Conservation (phyloP, 768 basidiomycete species). For the Hirschioporus abietinus region DNA sequence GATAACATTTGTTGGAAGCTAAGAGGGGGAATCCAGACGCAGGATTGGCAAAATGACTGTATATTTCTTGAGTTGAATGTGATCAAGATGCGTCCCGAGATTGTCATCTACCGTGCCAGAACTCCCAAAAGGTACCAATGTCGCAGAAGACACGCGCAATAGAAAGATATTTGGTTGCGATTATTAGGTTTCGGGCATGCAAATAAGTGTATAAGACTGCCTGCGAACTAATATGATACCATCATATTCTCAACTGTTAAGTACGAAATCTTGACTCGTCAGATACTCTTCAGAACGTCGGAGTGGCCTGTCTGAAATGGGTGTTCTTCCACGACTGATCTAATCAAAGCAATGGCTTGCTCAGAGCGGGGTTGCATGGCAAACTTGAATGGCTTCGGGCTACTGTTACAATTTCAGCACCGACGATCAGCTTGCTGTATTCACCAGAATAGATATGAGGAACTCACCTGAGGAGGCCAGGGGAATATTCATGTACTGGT, state of each 20-base stretch:
- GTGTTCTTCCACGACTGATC: neutral
- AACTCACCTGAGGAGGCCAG: neutral
- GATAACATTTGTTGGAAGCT: no score
- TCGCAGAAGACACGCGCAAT: no score
- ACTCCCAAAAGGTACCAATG: no score
- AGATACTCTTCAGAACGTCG: neutral
- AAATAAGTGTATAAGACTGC: neutral
- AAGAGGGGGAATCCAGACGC: no score
- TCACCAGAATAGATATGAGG: neutral
- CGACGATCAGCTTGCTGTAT: neutral
- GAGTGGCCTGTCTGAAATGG: neutral
- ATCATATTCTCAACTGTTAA: neutral
- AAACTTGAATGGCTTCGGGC: constrained; percentile 42
- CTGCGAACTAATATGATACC: neutral
- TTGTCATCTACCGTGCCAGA: no score
- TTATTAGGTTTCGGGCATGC: no score
- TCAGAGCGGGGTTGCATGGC: constrained; percentile 48
- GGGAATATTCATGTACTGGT: neutral
- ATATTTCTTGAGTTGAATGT: no score
- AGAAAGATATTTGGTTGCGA: no score
- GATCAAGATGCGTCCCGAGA: no score
- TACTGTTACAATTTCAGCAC: neutral
- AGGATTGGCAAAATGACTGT: no score
- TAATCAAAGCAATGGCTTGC: neutral
- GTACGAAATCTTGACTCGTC: neutral